Conservation (phyloP, 2,329 filamentous ascomycete species). For the Tolypocladium nubicola region DNA sequence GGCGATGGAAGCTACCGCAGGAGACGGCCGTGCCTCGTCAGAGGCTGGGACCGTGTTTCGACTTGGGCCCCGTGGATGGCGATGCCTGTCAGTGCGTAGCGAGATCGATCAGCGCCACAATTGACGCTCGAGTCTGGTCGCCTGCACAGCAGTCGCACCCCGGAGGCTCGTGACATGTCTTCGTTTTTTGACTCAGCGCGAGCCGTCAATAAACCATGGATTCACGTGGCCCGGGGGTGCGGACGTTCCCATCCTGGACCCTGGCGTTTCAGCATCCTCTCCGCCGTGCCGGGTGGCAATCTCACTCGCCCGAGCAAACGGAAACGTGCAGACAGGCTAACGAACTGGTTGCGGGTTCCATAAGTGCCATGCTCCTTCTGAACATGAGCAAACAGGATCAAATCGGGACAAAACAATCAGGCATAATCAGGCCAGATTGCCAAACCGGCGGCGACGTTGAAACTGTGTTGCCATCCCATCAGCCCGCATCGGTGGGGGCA, state of each 20-base stretch:
- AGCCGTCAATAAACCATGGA: not conserved
- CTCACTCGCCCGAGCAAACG: not conserved
- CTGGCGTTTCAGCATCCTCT: constrained; percentile 3
- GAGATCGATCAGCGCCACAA: not conserved
- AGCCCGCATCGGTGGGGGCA: no score
- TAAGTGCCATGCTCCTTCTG: not conserved
- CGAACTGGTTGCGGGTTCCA: not conserved
- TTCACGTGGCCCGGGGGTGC: not conserved
- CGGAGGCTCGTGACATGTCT: not conserved
- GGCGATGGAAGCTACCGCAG: not conserved
- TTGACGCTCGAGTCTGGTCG: not conserved
- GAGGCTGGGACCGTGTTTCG: not conserved
- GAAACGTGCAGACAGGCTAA: not conserved
- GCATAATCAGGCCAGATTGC: not conserved
- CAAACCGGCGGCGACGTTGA: no score
- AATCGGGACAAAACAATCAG: not conserved
- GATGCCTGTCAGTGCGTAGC: not conserved
- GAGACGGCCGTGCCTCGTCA: not conserved
- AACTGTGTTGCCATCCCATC: no score
- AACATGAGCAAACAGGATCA: not conserved
- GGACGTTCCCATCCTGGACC: not conserved
- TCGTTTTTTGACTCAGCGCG: not conserved
- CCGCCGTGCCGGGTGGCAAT: not conserved
- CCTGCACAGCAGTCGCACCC: not conserved
- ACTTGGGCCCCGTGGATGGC: not conserved